Conservation (phyloP, 108 stramenopile genomes). For the Cyclotella atomus region DNA sequence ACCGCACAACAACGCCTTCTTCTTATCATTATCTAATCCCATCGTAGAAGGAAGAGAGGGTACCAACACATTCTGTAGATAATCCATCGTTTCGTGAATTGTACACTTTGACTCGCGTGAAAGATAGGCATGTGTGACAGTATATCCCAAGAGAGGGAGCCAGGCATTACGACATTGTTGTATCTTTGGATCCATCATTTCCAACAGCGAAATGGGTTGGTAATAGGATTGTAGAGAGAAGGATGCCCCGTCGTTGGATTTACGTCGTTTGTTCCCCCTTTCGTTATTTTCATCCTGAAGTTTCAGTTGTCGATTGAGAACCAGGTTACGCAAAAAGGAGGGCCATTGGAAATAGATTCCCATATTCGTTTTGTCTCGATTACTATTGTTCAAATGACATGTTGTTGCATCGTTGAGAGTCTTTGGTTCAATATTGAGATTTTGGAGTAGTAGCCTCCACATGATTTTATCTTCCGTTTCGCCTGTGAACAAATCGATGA, state of each 20-base stretch:
- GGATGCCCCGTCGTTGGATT: neutral
- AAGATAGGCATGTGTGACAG: slow-evolving; percentile 28
- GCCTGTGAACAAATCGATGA: neutral
- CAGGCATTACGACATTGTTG: slow-evolving; percentile 1
- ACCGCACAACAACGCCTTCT: slow-evolving; percentile 27
- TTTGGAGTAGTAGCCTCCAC: slow-evolving; percentile 1
- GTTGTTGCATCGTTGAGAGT: neutral
- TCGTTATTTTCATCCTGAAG: neutral
- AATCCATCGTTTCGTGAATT: slow-evolving; percentile 18
- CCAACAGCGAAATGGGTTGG: neutral
- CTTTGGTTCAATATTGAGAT: neutral
- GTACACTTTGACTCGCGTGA: neutral
- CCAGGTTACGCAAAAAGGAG: neutral
- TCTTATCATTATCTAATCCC: slow-evolving; percentile 22
- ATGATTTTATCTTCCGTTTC: neutral
- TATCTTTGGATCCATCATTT: neutral
- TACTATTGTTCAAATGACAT: neutral
- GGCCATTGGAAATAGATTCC: slow-evolving; percentile 5
- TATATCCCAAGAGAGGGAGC: slow-evolving; percentile 46
- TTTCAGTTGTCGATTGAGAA: neutral
- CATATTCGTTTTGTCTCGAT: neutral
- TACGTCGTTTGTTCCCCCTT: neutral
- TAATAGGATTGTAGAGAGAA: neutral
- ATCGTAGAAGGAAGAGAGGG: slow-evolving; percentile 20
- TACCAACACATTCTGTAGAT: slow-evolving; percentile 2